phyloP scores from a whole-genome alignment of 202 grass and related monocot genomes.

The Hordeum pubiflorum region DNA sequence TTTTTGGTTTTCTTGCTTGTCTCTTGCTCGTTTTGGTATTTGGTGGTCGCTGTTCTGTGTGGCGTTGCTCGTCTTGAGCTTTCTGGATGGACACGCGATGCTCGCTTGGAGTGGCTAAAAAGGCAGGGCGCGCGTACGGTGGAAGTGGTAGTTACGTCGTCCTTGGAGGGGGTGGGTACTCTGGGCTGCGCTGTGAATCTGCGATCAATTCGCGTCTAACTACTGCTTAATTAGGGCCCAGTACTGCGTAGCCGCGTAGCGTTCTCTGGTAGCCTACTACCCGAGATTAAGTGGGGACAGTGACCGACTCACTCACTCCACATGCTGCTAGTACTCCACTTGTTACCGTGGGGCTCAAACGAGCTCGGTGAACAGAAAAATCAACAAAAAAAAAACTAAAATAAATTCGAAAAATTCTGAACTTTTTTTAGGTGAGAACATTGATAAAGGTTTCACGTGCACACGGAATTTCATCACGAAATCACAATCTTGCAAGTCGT shows the following conservation, averaged over 20 bases:
- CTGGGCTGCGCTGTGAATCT: not conserved
- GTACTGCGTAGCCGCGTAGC: not conserved
- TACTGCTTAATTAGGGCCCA: not conserved
- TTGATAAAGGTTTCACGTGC: too few relatives aligned
- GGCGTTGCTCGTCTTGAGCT: not conserved
- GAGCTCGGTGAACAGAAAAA: too few relatives aligned
- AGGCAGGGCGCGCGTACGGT: not conserved
- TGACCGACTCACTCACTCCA: not conserved
- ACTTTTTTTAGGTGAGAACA: too few relatives aligned
- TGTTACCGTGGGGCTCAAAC: not conserved
- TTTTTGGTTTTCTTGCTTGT: not conserved
- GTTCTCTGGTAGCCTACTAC: not conserved
- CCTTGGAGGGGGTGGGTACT: slow-evolving; percentile 9
- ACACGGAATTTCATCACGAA: too few relatives aligned
- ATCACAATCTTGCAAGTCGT: too few relatives aligned
- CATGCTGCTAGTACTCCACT: not conserved
- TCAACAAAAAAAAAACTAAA: too few relatives aligned
- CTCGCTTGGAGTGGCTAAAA: slow-evolving; percentile 7
- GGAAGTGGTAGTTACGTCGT: not conserved
- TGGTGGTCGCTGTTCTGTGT: slow-evolving; percentile 17
- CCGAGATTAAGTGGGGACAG: not conserved
- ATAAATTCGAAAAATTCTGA: too few relatives aligned
- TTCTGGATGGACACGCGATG: not conserved
- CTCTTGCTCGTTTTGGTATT: slow-evolving; percentile 21
- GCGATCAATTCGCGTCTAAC: not conserved